Evolutionary conservation across 352 stramenopile genomes (phyloP).

Genomic region (Pythium sukuiense): DNA sequence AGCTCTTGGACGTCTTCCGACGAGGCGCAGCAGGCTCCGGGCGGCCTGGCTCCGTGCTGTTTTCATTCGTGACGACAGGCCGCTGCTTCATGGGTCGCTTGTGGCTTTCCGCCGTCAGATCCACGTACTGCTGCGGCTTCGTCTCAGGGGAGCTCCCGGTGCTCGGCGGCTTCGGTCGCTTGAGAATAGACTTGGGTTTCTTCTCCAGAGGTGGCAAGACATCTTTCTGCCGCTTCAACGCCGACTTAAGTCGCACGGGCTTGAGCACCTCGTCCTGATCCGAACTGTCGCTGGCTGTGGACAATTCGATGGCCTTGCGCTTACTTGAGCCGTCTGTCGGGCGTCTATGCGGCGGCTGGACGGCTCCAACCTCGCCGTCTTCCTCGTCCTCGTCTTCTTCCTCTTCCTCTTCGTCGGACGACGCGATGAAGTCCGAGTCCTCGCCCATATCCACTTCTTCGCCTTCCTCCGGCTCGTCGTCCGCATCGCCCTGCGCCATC

Average conservation of each 20-base stretch:
- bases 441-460: conserved; percentile 38
- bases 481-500: conserved; percentile 23
- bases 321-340: conserved; percentile 30
- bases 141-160: conserved; percentile 11
- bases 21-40: not conserved
- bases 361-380: conserved; percentile 15
- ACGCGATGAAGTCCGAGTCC: conserved; percentile 32
- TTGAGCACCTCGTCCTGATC: conserved; percentile 35
- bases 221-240: conserved; percentile 6
- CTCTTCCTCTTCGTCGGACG: conserved; percentile 36
- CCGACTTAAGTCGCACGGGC: conserved; percentile 15
- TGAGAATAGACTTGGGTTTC: conserved; percentile 44
- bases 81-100: conserved; percentile 66
- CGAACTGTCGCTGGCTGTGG: conserved; percentile 47
- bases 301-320: conserved; percentile 44
- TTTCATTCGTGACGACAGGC: conserved; percentile 12
- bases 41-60: not conserved
- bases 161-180: conserved; percentile 30
- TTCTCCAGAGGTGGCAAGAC: not conserved
- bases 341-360: not conserved
- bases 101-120: conserved; percentile 47
- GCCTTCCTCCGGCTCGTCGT: conserved; percentile 26
- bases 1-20: not conserved
- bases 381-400: conserved; percentile 37
- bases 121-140: conserved; percentile 14